Evolutionary conservation across 1,284 basidiomycete species (phyloP).

Genomic region (Puccinia triticina): DNA sequence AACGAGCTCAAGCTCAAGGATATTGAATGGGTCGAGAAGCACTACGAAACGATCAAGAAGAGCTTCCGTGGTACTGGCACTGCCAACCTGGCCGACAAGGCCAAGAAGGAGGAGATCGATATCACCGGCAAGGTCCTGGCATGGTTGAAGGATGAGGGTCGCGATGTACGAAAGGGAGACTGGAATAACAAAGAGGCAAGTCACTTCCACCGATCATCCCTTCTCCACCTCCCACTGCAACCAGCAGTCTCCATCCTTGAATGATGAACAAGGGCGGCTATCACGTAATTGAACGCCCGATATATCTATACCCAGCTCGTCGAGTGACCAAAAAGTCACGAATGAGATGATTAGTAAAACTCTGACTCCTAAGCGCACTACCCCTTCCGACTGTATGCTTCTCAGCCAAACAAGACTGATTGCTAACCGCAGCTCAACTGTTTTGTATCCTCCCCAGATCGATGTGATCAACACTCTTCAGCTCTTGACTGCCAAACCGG

Average conservation of each 20-base stretch:
- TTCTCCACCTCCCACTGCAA: not conserved
- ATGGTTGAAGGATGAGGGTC: slow-evolving; percentile 76
- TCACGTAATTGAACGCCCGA: slow-evolving; percentile 65
- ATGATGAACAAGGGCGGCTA: slow-evolving; percentile 76
- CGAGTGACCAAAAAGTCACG: slow-evolving; percentile 71
- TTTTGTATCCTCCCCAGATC: slow-evolving; percentile 66
- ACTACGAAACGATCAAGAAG: slow-evolving; percentile 78
- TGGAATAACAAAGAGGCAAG: slow-evolving; percentile 98
- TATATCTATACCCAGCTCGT: slow-evolving; percentile 68
- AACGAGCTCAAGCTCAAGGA: slow-evolving; percentile 93
- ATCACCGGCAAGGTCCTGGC: slow-evolving; percentile 83
- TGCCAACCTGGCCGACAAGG: slow-evolving; percentile 85
- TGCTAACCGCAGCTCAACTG: not conserved
- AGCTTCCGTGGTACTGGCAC: slow-evolving; percentile 72
- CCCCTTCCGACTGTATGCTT: not conserved
- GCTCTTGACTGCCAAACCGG: slow-evolving; percentile 93
- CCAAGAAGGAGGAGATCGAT: slow-evolving; percentile 92
- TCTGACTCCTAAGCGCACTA: slow-evolving; percentile 27
- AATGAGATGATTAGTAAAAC: slow-evolving; percentile 50
- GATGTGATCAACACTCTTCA: slow-evolving; percentile 91
- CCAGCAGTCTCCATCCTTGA: slow-evolving; percentile 51
- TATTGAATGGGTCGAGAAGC: slow-evolving; percentile 97
- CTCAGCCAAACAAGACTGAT: not conserved
- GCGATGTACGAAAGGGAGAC: slow-evolving; percentile 89
- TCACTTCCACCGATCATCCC: slow-evolving; percentile 50